Base-by-base conservation (phyloP, 768 basidiomycete species). In the Harrya chromipes region DNA sequence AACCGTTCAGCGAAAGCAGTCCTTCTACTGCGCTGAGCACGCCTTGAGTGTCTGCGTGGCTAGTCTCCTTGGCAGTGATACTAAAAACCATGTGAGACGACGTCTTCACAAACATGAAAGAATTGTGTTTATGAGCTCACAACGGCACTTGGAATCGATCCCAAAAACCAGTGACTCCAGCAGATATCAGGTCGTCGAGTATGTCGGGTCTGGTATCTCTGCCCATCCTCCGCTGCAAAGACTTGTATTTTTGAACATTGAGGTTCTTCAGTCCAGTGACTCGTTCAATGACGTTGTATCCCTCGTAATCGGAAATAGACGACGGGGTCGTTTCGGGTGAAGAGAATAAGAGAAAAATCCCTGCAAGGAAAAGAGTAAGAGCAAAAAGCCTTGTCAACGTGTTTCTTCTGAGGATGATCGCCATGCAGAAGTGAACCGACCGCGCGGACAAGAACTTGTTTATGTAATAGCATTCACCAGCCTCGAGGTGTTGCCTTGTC, bases 1-100 rank as follows among this genome's bases (percentile, higher is more conserved):
- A 99, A 16, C 97, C 97, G 60, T 98, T 97, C 48, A 97, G 80
- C 14, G 90, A 87, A n/a, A 98, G 77, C 0, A 99, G 77, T 56
- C 91, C 90, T 68, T 99, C 97, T 41, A 99, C 90, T 4, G 94
- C 84, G 41, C 78, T 83, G 47, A 92, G 76, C 20, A 98, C 89
- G 47, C 85, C 87, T 66, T 99, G 95, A 8, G 87, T 83, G 65
- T 98, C 97, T 70, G 85, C 83, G 52, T 93, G 86, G 0, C 87
- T 78, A 0, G 94, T 97, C 49, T 95, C 93, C 58, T 79, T 80
- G 53, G 81, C 83, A 2, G 78, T 73, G 49, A 97, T 95, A 69
- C 90, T 90, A 5, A 7, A 54, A 11, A 26, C 42, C 42, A 6
- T 20, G 24, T 26, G 6, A 33, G 49, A 52, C 36, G 54, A 38